phyloP scores from a whole-genome alignment of 2,329 filamentous ascomycete genomes.

The Diaporthe vexans region DNA sequence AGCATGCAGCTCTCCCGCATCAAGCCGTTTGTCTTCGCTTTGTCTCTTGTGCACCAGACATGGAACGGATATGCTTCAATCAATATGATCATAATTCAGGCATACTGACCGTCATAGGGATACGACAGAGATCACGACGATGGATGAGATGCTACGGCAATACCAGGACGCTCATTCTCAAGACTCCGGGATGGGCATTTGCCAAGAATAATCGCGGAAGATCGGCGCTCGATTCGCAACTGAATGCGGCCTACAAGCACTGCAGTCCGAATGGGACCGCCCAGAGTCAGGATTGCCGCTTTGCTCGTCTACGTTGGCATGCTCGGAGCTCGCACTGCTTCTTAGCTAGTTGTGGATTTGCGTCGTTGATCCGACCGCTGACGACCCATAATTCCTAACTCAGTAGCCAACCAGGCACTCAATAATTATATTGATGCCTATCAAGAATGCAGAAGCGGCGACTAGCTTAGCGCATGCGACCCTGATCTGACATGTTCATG shows the following conservation, averaged over 20 bases:
- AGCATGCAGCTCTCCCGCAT: not conserved
- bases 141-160: not conserved
- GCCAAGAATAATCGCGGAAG: not conserved
- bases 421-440: not conserved
- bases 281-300: conserved; percentile 15
- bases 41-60: not conserved
- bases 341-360: not conserved
- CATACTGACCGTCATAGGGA: not conserved
- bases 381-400: not conserved
- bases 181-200: not conserved
- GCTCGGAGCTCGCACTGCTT: conserved; percentile 11
- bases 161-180: not conserved
- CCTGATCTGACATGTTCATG: conserved; percentile 22
- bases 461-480: conserved; percentile 19
- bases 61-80: not conserved
- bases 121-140: not conserved
- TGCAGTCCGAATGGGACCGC: not conserved
- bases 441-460: conserved; percentile 9
- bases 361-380: not conserved
- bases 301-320: not conserved
- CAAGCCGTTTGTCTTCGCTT: not conserved
- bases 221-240: not conserved
- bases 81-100: not conserved
- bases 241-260: not conserved
- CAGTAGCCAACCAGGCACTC: conserved; percentile 5